Base-by-base conservation (phyloP, 129 eudicot genomes). In the Artemisia argyi region DNA sequence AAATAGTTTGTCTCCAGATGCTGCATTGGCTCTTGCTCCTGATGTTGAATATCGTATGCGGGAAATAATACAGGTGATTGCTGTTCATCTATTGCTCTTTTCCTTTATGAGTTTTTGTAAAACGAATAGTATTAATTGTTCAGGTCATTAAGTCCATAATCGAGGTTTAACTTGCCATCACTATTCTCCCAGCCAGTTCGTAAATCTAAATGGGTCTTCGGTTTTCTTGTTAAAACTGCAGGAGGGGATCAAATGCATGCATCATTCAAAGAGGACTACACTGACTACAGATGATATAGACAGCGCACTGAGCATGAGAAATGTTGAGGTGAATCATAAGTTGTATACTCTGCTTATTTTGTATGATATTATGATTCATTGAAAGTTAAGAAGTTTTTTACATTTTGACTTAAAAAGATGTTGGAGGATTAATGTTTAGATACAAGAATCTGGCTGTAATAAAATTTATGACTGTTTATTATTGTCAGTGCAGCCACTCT, bases 201-300 rank as follows among this genome's bases (percentile, higher is more conserved):
- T 39, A 39, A 39, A 39, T 39, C 46, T 39, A 39, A 39, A 39
- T 1, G 11, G 46, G 11, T 39, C 11, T 39, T 39, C 11, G 46
- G 32, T 18, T 14, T 20, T 71, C 9, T 46, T 60, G 66, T 61
- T 65, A 46, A 66, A 74, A 58, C 44, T 80, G 59, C 87, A 87
- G 93, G 93, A 87, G 69, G 93, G 89, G 30, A 87, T 84, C 73
- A 87, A 87, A 78, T 87, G 93, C 76, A 87, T 87, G 93, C 87
- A 83, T 65, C 93, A 87, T 58, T 84, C 93, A 30, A 87, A 79
- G 79, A 74, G 89, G 78, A 87, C 89, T 18, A 85, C 78, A 24
- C 49, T 87, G 82, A 84, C 93, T 32, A 82, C 93, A 42, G 89
- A 87, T 71, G 93, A 87, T 52, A 76, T 87, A 47, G 93, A 84